Base-by-base conservation (phyloP, 140 eudicot species). In the Bidens hawaiensis region DNA sequence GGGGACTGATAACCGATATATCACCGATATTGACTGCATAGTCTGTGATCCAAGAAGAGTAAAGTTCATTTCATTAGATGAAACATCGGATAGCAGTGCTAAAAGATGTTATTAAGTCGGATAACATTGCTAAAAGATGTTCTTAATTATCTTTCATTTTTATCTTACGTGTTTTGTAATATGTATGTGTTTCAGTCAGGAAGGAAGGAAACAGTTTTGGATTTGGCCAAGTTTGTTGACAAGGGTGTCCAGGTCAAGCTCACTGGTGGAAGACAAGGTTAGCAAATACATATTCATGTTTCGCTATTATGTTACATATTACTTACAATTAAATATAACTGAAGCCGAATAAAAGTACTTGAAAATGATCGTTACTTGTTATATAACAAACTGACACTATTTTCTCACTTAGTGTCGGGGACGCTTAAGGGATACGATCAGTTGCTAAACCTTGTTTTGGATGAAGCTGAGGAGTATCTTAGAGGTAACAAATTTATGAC, bases 201-300 rank as follows among this genome's bases (percentile, higher is more conserved):
- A 41, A 70, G 99, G 58, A 93, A 93, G 69, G 99, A 93, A 79
- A 93, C 99, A 17, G 99, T 88, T 66, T 45, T 93, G 65, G 99
- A 93, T 82, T 76, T 93, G 31, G 99, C 99, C 38, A 93, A 93
- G 60, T 93, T 93, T 68, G 96, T 93, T 33, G 99, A 93, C 83
- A 93, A 93, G 86, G 96, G 96, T 54, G 99, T 93, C 74, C 99
- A 93, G 81, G 99, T 93, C 62, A 93, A 93, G 81, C 99, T 93
- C 50, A 93, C 99, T 27, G 99, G 99, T 30, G 99, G 99, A 75
- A 88, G 99, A 41, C 96, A 88, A 88, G 99, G 99, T 87, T 23
- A 51, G 82, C 49, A 25, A 24, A 65, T 24, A 47, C 28, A 26
- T 24, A 47, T 14, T 10, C 58, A 4, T 31, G 41, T 43, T 43